Evolutionary conservation across 768 basidiomycete genomes (phyloP).

Genomic region (Termitomyces sp.): DNA sequence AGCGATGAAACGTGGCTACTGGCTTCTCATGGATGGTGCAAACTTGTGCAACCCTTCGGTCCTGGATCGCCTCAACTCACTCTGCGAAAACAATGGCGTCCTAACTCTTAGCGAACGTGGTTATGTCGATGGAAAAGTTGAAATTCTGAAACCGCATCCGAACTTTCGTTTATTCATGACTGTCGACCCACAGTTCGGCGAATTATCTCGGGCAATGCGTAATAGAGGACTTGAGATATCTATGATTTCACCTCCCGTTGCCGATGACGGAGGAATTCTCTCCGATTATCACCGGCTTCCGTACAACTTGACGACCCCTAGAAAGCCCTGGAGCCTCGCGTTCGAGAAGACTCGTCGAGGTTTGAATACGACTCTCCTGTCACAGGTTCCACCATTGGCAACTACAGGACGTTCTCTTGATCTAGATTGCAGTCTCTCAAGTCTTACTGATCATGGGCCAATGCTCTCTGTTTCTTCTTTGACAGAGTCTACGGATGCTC

Average conservation of each 20-base stretch:
- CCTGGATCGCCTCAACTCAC: conserved; percentile 91
- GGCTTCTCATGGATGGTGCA: conserved; percentile 88
- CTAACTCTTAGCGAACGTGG: conserved; percentile 90
- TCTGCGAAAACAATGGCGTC: conserved; percentile 82
- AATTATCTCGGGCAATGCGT: conserved; percentile 96
- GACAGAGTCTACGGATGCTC: conserved; percentile 14
- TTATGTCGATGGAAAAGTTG: conserved; percentile 67
- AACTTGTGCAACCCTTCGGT: conserved; percentile 95
- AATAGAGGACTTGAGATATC: conserved; percentile 91
- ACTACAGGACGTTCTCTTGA: conserved; percentile 39
- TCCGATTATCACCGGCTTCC: conserved; percentile 48
- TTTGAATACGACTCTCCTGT: conserved; percentile 5
- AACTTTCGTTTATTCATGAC: conserved; percentile 93
- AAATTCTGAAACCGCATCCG: conserved; percentile 75
- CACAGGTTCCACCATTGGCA: conserved; percentile 6
- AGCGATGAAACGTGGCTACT: conserved; percentile 82
- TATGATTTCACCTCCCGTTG: conserved; percentile 28
- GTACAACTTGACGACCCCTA: conserved; percentile 1
- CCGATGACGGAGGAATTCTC: conserved; percentile 43
- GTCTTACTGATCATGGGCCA: conserved; percentile 33
- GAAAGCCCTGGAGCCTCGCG: conserved; percentile 9
- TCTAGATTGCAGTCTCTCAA: conserved; percentile 42
- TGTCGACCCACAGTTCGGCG: conserved; percentile 85
- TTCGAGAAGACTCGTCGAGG: conserved; percentile 36
- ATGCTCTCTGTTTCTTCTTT: conserved; percentile 20